These are phyloP conservation scores for Hirsutella thompsonii DNA, from an alignment of 2,329 filamentous ascomycete species.

Conservation along the genomic window DNA sequence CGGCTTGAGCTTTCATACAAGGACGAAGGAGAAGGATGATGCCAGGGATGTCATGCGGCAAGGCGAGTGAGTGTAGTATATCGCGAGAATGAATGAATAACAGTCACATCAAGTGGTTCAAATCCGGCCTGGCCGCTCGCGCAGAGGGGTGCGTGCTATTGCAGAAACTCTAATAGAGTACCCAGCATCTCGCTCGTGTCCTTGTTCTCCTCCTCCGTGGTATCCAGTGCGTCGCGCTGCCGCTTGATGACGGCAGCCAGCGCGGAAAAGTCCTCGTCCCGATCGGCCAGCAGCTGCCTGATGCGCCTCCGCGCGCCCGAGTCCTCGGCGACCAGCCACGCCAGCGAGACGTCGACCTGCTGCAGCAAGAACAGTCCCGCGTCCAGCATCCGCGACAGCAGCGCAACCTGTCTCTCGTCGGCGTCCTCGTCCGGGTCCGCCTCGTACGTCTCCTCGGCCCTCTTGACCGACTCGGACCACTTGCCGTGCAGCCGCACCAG, in stretches of 20 bases:
- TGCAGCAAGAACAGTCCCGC: constrained; percentile 77
- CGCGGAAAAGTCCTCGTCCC: constrained; percentile 50
- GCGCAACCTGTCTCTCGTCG: constrained; percentile 53
- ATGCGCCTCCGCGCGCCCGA: constrained; percentile 57
- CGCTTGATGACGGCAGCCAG: constrained; percentile 57
- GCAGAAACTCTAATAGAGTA: constrained; percentile 37
- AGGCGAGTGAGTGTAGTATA: no score
- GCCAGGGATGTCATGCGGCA: no score
- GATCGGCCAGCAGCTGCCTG: constrained; percentile 48
- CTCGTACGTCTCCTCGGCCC: constrained; percentile 34
- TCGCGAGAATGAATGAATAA: no score
- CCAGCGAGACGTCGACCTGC: constrained; percentile 70
- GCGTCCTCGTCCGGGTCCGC: constrained; percentile 9
- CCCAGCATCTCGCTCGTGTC: constrained; percentile 42
- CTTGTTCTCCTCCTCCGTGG: constrained; percentile 45
- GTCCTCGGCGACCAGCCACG: constrained; percentile 89
- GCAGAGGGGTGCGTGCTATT: constrained; percentile 9
- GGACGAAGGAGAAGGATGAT: not conserved
- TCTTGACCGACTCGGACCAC: constrained; percentile 52
- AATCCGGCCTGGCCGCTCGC: not conserved
- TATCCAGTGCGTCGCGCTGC: constrained; percentile 38
- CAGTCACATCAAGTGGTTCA: no score
- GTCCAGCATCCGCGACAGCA: constrained; percentile 64
- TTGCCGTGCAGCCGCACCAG: constrained; percentile 59
- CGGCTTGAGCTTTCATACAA: constrained; percentile 16